Conservation (phyloP, 306 rosid species). For the Cicer pinnatifidum region DNA sequence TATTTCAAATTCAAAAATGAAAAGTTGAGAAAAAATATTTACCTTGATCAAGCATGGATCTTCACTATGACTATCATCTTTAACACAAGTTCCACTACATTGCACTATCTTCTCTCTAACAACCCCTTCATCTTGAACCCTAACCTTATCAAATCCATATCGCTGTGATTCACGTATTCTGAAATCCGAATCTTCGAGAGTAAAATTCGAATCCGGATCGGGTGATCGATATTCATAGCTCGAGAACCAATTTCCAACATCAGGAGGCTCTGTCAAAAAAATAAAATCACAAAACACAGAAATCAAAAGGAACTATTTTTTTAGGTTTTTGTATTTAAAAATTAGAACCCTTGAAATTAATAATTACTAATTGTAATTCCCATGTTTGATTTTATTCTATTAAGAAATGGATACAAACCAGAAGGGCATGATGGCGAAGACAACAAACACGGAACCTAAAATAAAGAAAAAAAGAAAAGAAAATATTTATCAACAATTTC, state of each 20-base stretch:
- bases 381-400: background rate
- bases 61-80: conserved; percentile 40
- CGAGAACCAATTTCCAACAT: conserved; percentile 70
- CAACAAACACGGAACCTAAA: conserved; percentile 51
- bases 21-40: conserved; percentile 22
- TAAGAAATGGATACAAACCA: conserved; percentile 53
- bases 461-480: background rate
- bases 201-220: conserved; percentile 48
- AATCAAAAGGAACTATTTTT: background rate
- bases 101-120: conserved; percentile 40
- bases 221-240: conserved; percentile 79
- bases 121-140: conserved; percentile 40
- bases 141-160: conserved; percentile 22
- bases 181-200: conserved; percentile 42
- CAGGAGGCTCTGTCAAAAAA: conserved; percentile 64
- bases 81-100: conserved; percentile 33
- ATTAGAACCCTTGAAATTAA: conserved; percentile 11
- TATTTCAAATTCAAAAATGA: conserved; percentile 22
- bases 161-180: conserved; percentile 18
- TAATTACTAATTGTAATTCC: conserved; percentile 9
- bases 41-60: conserved; percentile 51
- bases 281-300: conserved; percentile 31
- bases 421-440: conserved; percentile 55
- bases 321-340: conserved; percentile 11
- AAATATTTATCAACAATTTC: background rate